phyloP scores from a whole-genome alignment of 2,329 filamentous ascomycete genomes.

The Parastagonospora nodorum region DNA sequence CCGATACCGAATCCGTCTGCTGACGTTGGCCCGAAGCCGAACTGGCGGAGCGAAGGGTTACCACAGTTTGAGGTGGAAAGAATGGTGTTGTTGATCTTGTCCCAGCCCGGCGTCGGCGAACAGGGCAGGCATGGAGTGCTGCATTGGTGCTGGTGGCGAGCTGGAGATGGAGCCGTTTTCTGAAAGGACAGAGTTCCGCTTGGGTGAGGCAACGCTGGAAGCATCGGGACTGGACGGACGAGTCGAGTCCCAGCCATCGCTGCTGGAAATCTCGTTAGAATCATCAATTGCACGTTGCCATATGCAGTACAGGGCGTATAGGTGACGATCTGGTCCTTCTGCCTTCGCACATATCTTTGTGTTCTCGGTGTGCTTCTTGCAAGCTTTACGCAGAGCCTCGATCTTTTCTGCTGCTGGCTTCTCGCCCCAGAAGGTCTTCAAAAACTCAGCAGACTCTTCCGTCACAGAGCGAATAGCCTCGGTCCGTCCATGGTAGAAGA shows the following conservation, averaged over 20 bases:
- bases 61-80: slow-evolving; percentile 98
- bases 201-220: slow-evolving; percentile 59
- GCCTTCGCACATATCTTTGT: slow-evolving; percentile 89
- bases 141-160: slow-evolving; percentile 57
- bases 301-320: slow-evolving; percentile 92
- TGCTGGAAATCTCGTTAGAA: slow-evolving; percentile 61
- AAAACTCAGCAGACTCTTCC: slow-evolving; percentile 81
- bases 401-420: slow-evolving; percentile 82
- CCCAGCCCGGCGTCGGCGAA: slow-evolving; percentile 93
- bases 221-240: slow-evolving; percentile 58
- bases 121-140: slow-evolving; percentile 69
- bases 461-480: slow-evolving; percentile 91
- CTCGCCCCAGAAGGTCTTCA: slow-evolving; percentile 93
- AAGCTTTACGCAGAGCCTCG: slow-evolving; percentile 81
- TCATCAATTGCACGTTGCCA: slow-evolving; percentile 91
- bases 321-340: slow-evolving; percentile 86
- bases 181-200: slow-evolving; percentile 57
- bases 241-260: slow-evolving; percentile 57
- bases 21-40: slow-evolving; percentile 93
- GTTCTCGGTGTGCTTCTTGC: slow-evolving; percentile 76
- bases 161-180: slow-evolving; percentile 53
- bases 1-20: slow-evolving; percentile 96
- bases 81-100: slow-evolving; percentile 92
- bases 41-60: slow-evolving; percentile 91
- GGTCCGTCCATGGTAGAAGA: slow-evolving; percentile 89